Percentiles rank a stretch among this genome's conserved stretches.
Conservation (phyloP, 164 flowering plant species). For the Saururus chinensis region DNA sequence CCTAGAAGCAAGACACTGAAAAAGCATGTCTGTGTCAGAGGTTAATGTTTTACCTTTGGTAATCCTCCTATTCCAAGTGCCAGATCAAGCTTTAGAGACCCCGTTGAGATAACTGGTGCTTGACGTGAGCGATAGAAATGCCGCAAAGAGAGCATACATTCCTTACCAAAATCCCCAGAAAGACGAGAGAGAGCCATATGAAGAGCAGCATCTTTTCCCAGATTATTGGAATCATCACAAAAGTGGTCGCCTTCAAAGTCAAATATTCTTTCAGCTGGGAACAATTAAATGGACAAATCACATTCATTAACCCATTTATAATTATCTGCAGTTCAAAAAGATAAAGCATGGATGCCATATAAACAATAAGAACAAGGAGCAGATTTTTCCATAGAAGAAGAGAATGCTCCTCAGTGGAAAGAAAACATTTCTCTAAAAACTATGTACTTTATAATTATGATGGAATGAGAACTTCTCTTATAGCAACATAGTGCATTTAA, state of each 20-base stretch:
- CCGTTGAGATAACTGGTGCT: conserved; percentile 62
- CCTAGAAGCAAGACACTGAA: neutral
- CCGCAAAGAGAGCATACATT: conserved; percentile 60
- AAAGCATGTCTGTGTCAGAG: neutral
- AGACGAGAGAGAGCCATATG: conserved; percentile 51
- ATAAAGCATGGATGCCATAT: neutral
- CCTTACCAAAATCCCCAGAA: conserved; percentile 54
- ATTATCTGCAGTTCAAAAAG: neutral
- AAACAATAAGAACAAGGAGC: neutral
- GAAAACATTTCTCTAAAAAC: no score
- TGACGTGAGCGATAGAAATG: conserved; percentile 45
- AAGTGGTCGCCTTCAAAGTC: conserved; percentile 44
- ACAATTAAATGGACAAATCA: neutral
- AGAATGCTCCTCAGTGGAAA: no score
- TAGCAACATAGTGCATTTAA: no score
- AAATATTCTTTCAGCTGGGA: conserved; percentile 33
- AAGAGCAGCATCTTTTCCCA: conserved; percentile 55
- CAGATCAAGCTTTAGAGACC: conserved; percentile 68
- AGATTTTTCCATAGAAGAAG: no score
- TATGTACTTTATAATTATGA: no score
- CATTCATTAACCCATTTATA: no score
- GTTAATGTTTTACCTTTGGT: conserved; percentile 45
- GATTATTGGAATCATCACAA: conserved; percentile 31
- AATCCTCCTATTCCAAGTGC: conserved; percentile 88
- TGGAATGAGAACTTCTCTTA: no score